Evolutionary conservation across 805 yeast genomes (phyloP), one percentile per base, ranked within the genome.

Genomic region (Hagleromyces aurorensis): DNA sequence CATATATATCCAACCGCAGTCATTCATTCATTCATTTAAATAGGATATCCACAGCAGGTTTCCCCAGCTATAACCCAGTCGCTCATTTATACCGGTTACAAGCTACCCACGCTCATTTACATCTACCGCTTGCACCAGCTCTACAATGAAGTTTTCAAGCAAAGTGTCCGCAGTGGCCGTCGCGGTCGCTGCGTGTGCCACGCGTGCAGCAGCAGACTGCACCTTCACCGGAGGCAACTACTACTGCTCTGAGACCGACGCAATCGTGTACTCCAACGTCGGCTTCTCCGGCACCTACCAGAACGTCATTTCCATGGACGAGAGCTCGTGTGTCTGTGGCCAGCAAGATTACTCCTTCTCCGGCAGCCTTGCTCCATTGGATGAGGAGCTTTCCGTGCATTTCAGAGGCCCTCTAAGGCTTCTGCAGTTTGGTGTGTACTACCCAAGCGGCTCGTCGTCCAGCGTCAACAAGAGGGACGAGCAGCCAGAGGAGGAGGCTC

Each of bases 211-310:
- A 19, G 66, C 67, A 22, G 61, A 62, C 26, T 72, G 79, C 50
- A 43, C 61, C 25, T 53, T 58, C 38, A 69, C 66, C 22, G 69
- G 61, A 41, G 95, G 96, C 45, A 84, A 84, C 67, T 79, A 78
- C 69, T 87, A 80, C 73, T 86, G 96, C 65, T 61, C 71, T 42
- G 60, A 72, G 41, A 82, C 82, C 30, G 49, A 61, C 38, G 87
- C 83, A 39, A 67, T 83, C 37, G 63, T 66, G 36, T 84, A 81
- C 67, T 42, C 65, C 25, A 75, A 75, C 44, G 71, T 91, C 35
- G 97, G 97, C 19, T 84, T 69, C 59, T 70, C 91, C 13, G 96
- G 96, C 44, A 62, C 86, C 13, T 91, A 83, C 66, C 50, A 65
- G 46, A 87, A 80, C 44, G 86, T 91, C 44, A 78, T 87, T 42